phyloP scores from a whole-genome alignment of 108 stramenopile genomes.

The Schizochytrium sp. region DNA sequence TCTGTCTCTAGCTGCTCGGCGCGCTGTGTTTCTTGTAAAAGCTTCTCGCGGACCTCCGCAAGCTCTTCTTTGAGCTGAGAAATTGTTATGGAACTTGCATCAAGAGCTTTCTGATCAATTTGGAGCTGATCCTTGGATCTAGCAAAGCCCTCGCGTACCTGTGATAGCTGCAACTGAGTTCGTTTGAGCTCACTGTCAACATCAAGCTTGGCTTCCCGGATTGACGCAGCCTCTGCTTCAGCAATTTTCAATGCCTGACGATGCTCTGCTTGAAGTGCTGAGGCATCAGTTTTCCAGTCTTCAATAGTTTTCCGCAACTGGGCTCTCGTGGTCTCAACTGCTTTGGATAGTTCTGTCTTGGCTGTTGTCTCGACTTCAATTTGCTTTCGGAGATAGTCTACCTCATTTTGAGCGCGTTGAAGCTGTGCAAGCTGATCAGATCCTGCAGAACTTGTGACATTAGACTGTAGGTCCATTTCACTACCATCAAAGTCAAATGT shows the following conservation, averaged over 20 bases:
- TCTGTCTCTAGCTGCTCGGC: background rate
- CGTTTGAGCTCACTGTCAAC: background rate
- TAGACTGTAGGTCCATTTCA: background rate
- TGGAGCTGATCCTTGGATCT: conserved; percentile 16
- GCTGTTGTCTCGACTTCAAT: background rate
- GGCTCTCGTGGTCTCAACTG: background rate
- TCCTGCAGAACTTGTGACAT: background rate
- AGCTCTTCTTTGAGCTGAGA: conserved; percentile 1
- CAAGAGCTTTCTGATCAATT: background rate
- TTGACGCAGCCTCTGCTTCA: background rate
- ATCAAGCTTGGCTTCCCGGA: conserved; percentile 4
- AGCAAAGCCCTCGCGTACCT: conserved; percentile 9
- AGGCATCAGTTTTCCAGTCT: conserved; percentile 38
- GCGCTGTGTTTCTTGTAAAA: background rate
- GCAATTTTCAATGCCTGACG: background rate
- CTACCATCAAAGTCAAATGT: background rate
- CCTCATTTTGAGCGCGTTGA: background rate
- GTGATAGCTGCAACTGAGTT: background rate
- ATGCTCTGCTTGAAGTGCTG: background rate
- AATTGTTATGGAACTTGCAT: background rate
- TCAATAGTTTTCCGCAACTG: conserved; percentile 48
- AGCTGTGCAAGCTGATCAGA: background rate
- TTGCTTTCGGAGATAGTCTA: conserved; percentile 49
- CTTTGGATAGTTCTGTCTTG: background rate
- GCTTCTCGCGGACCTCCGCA: background rate